Percentiles rank a stretch among this genome's conserved stretches.
Conservation (phyloP, 352 stramenopile species). For the Phytophthora meadii region DNA sequence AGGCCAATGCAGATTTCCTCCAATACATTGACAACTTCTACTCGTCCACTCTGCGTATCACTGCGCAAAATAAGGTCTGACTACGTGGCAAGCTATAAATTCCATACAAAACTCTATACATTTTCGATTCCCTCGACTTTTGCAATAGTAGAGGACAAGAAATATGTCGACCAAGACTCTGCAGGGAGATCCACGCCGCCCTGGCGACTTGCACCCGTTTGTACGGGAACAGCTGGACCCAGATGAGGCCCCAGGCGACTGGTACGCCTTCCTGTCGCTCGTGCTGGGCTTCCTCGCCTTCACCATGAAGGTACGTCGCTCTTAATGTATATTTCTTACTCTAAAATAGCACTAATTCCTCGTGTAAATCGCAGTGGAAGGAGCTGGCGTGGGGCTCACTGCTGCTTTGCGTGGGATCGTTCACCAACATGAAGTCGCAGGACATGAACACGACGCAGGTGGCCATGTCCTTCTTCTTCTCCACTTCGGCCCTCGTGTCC, state of each 20-base stretch:
- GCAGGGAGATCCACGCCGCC: constrained; percentile 65
- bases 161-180: constrained; percentile 36
- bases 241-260: constrained; percentile 50
- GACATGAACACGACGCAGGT: constrained; percentile 71
- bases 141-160: constrained; percentile 11
- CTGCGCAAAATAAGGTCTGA: constrained; percentile 28
- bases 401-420: constrained; percentile 70
- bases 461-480: constrained; percentile 83
- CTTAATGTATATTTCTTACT: background rate
- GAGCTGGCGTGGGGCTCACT: constrained; percentile 69
- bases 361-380: constrained; percentile 56
- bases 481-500: constrained; percentile 69
- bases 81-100: constrained; percentile 2
- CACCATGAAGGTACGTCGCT: constrained; percentile 60
- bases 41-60: constrained; percentile 52
- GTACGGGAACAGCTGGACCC: constrained; percentile 60
- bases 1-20: constrained; percentile 60
- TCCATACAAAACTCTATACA: constrained; percentile 9
- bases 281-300: constrained; percentile 64
- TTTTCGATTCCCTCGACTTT: background rate
- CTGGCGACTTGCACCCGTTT: constrained; percentile 74
- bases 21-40: constrained; percentile 79
- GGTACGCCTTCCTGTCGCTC: constrained; percentile 75
- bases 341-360: background rate
- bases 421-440: constrained; percentile 63